Conservation (phyloP, 495 filamentous ascomycete species). For the Neurospora sp. region DNA sequence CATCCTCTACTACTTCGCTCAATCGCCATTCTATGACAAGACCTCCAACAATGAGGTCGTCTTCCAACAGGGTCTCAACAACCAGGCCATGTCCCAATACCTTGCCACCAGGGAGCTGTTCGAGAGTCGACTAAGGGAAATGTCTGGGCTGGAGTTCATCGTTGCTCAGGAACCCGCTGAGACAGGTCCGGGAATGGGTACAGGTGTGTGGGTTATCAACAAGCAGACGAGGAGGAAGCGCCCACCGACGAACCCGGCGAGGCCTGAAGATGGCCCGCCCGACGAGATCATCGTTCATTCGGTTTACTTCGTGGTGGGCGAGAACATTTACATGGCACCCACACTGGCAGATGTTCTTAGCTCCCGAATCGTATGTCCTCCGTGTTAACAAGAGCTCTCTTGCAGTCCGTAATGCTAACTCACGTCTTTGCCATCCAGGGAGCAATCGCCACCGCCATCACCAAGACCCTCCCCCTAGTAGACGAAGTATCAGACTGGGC, state of each 20-base stretch:
- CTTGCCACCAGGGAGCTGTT: slow-evolving; percentile 65
- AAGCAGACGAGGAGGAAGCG: slow-evolving; percentile 71
- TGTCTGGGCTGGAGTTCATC: slow-evolving; percentile 76
- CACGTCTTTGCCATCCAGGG: slow-evolving; percentile 17
- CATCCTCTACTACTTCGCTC: slow-evolving; percentile 83
- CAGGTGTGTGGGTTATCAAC: slow-evolving; percentile 82
- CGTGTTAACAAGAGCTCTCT: background rate
- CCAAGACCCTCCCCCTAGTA: slow-evolving; percentile 46
- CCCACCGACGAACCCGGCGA: background rate
- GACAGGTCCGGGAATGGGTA: slow-evolving; percentile 49
- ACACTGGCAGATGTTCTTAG: slow-evolving; percentile 66
- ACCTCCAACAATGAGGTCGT: slow-evolving; percentile 81
- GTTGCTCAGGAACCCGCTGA: slow-evolving; percentile 69
- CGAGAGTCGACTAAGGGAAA: slow-evolving; percentile 62
- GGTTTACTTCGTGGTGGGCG: slow-evolving; percentile 77
- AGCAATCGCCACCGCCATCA: slow-evolving; percentile 56
- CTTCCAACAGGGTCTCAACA: slow-evolving; percentile 63
- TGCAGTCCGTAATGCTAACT: background rate
- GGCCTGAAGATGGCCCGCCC: slow-evolving; percentile 27
- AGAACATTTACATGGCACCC: slow-evolving; percentile 85
- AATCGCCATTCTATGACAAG: slow-evolving; percentile 83
- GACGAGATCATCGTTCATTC: slow-evolving; percentile 62
- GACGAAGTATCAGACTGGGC: slow-evolving; percentile 61
- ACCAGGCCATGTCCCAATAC: slow-evolving; percentile 46
- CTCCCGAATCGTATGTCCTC: slow-evolving; percentile 55